A percentile compares a stretch with the other conserved stretches of the same genome.
phyloP scores from a whole-genome alignment of 2,329 filamentous ascomycete species.

The Raffaelea ambrosiae region DNA sequence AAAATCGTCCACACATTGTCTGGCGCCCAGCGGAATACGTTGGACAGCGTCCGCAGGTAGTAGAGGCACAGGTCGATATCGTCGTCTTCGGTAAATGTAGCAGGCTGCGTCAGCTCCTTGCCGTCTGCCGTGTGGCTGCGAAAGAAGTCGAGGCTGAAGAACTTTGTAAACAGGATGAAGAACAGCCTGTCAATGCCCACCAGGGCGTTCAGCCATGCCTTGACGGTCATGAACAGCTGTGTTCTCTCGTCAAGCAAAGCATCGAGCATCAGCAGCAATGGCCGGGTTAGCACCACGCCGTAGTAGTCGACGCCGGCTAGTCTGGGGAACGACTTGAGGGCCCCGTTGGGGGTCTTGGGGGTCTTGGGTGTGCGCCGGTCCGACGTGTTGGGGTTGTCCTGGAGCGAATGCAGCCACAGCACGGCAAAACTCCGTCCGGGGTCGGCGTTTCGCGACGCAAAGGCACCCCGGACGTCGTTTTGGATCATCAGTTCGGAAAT shows the following conservation, averaged over 20 bases:
- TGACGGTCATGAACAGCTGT: conserved; percentile 67
- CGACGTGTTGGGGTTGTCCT: conserved; percentile 40
- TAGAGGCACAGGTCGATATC: conserved; percentile 73
- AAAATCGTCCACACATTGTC: conserved; percentile 64
- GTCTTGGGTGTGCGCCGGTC: conserved; percentile 43
- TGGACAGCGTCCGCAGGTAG: conserved; percentile 65
- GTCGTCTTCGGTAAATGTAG: conserved; percentile 34
- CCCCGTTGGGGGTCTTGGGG: conserved; percentile 33
- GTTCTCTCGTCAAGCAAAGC: conserved; percentile 63
- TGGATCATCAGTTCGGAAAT: conserved; percentile 62
- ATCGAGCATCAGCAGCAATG: conserved; percentile 75
- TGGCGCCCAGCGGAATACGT: conserved; percentile 60
- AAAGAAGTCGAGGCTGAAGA: conserved; percentile 47
- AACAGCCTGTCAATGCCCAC: conserved; percentile 57
- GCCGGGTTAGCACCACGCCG: conserved; percentile 68
- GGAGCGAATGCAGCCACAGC: conserved; percentile 73
- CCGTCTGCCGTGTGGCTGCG: background rate
- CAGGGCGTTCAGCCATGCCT: conserved; percentile 68
- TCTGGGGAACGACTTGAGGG: conserved; percentile 26
- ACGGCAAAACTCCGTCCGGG: conserved; percentile 62
- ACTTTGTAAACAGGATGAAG: conserved; percentile 49
- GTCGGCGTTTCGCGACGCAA: conserved; percentile 44
- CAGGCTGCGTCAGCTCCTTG: background rate
- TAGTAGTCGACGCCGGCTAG: conserved; percentile 53
- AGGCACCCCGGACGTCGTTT: conserved; percentile 36